phyloP scores from a whole-genome alignment of 2,329 filamentous ascomycete genomes.

The Xylaria hypoxylon region DNA sequence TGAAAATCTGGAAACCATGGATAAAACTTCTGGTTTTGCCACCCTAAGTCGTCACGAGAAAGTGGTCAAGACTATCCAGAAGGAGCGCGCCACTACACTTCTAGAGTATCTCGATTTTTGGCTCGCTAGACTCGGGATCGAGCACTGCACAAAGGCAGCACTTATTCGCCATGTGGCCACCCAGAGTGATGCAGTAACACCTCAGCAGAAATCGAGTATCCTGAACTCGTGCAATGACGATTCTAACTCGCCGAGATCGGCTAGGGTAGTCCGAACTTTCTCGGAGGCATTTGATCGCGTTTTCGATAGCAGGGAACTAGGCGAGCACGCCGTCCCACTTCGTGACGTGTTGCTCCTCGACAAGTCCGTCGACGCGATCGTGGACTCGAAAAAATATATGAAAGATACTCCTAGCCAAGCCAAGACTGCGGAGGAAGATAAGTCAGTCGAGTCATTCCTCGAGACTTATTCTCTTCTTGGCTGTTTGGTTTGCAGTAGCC shows the following conservation, averaged over 20 bases:
- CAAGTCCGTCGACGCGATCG: conserved; percentile 64
- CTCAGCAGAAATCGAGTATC: conserved; percentile 65
- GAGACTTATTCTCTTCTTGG: conserved; percentile 67
- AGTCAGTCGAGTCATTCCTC: conserved; percentile 60
- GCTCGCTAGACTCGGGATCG: conserved; percentile 62
- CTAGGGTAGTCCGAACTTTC: conserved; percentile 61
- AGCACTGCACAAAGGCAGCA: conserved; percentile 63
- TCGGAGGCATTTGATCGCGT: conserved; percentile 68
- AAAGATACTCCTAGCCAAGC: conserved; percentile 57
- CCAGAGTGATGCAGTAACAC: conserved; percentile 61
- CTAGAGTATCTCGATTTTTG: conserved; percentile 66
- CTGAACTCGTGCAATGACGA: conserved; percentile 61
- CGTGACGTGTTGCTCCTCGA: conserved; percentile 66
- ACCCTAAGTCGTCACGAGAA: conserved; percentile 65
- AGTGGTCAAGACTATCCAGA: conserved; percentile 60
- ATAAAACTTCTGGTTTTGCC: conserved; percentile 68
- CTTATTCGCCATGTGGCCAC: conserved; percentile 66
- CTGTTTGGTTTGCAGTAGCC: conserved; percentile 69
- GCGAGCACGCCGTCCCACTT: conserved; percentile 58
- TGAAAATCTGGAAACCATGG: conserved; percentile 67
- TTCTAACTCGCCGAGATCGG: conserved; percentile 57
- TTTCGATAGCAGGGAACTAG: conserved; percentile 56
- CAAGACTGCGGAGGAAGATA: conserved; percentile 52
- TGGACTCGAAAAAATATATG: conserved; percentile 65
- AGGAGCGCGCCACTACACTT: conserved; percentile 64